A percentile compares a stretch with the other conserved stretches of the same genome.
phyloP scores from a whole-genome alignment of 768 basidiomycete species.

The Macrolepiota fuliginosa region DNA sequence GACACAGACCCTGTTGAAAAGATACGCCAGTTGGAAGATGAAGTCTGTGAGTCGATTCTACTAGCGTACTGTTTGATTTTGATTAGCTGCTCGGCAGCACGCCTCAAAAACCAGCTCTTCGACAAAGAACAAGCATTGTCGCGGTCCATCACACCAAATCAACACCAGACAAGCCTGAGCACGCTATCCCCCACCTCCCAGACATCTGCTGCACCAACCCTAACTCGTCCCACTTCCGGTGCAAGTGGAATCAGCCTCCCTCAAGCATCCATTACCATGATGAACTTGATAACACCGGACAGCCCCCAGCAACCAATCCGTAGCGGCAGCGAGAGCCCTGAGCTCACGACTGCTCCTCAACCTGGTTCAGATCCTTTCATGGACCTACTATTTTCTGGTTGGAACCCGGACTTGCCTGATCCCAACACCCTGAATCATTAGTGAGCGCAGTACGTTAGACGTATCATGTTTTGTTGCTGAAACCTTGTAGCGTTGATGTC shows the following conservation, averaged over 20 bases:
- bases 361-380: constrained; percentile 51
- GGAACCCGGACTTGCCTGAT: constrained; percentile 85
- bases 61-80: constrained; percentile 5
- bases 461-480: constrained; percentile 6
- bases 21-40: constrained; percentile 72
- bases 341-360: constrained; percentile 38
- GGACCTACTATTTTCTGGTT: constrained; percentile 72
- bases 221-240: constrained; percentile 23
- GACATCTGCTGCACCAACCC: constrained; percentile 18
- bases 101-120: constrained; percentile 60
- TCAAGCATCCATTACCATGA: constrained; percentile 41
- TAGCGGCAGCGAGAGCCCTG: constrained; percentile 50
- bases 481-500: constrained; percentile 62
- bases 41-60: constrained; percentile 53
- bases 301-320: constrained; percentile 38
- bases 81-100: constrained; percentile 37
- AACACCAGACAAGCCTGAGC: constrained; percentile 14
- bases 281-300: constrained; percentile 37
- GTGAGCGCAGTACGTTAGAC: constrained; percentile 40
- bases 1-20: constrained; percentile 79
- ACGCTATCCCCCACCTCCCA: constrained; percentile 18
- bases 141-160: constrained; percentile 39
- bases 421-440: constrained; percentile 72
- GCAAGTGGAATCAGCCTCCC: constrained; percentile 40
- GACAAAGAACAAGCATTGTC: constrained; percentile 41